Base-by-base conservation (phyloP, 2,329 filamentous ascomycete genomes). In the Claviceps capensis region DNA sequence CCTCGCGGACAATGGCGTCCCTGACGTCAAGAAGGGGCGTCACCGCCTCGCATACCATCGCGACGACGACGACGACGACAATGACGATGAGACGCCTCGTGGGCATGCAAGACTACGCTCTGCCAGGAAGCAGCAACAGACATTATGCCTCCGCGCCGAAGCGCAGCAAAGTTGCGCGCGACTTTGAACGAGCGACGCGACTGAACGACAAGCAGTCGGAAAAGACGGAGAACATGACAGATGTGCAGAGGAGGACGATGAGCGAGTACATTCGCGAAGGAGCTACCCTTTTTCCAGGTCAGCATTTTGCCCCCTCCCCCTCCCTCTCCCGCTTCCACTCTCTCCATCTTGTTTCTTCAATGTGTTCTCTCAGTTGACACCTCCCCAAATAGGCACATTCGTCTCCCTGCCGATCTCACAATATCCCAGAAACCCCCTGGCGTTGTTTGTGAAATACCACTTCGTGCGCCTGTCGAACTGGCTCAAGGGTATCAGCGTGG, bases 301-400 rank as follows among this genome's bases (percentile, higher is more conserved):
- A 13, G 56, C 30, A 34, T 34, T 43, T 13, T n/a, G 8, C 11
- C n/a, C 9, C 0, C 13, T 40, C 7, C 9, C 9, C 0, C 16
- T 23, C 1, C 11, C n/a, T 30, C 40, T 26, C 9, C 30, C 30
- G 30, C 40, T 40, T 22, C n/a, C 26, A 2, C 17, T 30, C 17
- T 23, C 23, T 34, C 5, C 16, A 34, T 34, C 22, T 34, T 46
- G 4, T 46, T 11, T 9, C 22, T 13, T 8, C 7, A 19, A 2
- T 17, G 40, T 17, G 30, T 34, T 34, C 30, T 34, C 30, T 34
- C 3, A 11, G 30, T 34, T 34, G 9, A 34, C 30, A 34, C 30
- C 9, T 34, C 30, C 4, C 30, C 30, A 42, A 38, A 14, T 8
- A 77, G 75, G 69, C 56, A 76, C 74, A n/a, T 73, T 78, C 51